Evolutionary conservation across 2,329 filamentous ascomycete species (phyloP).

Genomic region (Curvularia sp.): DNA sequence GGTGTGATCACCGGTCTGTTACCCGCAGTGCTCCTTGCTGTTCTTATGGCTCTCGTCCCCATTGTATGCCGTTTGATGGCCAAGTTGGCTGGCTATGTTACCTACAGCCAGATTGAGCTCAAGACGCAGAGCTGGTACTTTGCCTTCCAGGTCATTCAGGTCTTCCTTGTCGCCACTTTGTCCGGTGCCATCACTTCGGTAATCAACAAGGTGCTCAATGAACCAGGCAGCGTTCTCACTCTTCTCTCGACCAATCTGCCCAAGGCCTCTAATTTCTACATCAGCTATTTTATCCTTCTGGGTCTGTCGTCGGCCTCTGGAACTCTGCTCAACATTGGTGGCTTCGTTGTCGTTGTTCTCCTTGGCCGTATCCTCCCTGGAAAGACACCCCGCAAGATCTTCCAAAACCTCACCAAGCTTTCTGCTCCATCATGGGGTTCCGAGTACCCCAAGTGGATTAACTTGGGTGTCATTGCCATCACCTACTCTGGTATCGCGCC

Average conservation of each 20-base stretch:
- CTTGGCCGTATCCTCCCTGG: conserved; percentile 68
- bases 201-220: conserved; percentile 61
- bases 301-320: conserved; percentile 57
- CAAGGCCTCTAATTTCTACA: conserved; percentile 90
- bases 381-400: conserved; percentile 57
- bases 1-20: conserved; percentile 57
- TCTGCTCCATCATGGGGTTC: conserved; percentile 55
- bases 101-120: conserved; percentile 60
- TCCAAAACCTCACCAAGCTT: conserved; percentile 53
- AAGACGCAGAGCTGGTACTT: conserved; percentile 95
- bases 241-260: conserved; percentile 79
- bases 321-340: conserved; percentile 75
- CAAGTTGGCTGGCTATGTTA: conserved; percentile 49
- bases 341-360: conserved; percentile 82
- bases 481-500: conserved; percentile 59
- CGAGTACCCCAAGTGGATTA: conserved; percentile 57
- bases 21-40: conserved; percentile 52
- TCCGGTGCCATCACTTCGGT: conserved; percentile 75
- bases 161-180: conserved; percentile 87
- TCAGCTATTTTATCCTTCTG: conserved; percentile 93
- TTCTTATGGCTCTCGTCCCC: conserved; percentile 55
- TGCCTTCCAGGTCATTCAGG: conserved; percentile 88
- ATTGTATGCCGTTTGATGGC: conserved; percentile 52
- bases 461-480: conserved; percentile 54
- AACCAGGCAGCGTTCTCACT: conserved; percentile 67